Conservation (phyloP, 805 yeast genomes). For the Candida easanensis region DNA sequence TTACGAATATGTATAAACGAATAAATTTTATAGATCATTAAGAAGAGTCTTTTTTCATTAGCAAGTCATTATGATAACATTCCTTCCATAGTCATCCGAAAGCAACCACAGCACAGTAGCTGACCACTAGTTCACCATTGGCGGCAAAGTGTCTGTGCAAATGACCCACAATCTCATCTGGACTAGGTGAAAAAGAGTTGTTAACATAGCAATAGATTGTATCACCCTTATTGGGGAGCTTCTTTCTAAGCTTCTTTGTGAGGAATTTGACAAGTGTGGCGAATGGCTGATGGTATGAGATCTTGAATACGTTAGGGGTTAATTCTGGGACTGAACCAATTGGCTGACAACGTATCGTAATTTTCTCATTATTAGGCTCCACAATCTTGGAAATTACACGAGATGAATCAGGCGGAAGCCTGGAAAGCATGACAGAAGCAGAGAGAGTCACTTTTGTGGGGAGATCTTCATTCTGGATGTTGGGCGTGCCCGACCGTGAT, state of each 20-base stretch:
- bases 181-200: conserved; percentile 44
- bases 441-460: conserved; percentile 22
- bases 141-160: conserved; percentile 34
- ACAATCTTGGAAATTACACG: conserved; percentile 14
- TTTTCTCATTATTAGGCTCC: conserved; percentile 14
- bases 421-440: conserved; percentile 24
- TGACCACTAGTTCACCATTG: conserved; percentile 39
- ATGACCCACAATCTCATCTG: conserved; percentile 41
- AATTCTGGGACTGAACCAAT: conserved; percentile 56
- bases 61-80: background rate
- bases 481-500: conserved; percentile 1
- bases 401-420: conserved; percentile 20
- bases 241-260: conserved; percentile 35
- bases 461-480: conserved; percentile 22
- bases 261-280: conserved; percentile 45
- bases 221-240: conserved; percentile 15
- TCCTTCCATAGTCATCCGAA: conserved; percentile 37
- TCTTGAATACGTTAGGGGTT: conserved; percentile 48
- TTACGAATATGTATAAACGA: background rate
- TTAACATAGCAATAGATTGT: conserved; percentile 41
- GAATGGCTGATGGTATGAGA: conserved; percentile 45
- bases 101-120: conserved; percentile 46
- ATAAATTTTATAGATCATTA: background rate
- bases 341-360: conserved; percentile 54
- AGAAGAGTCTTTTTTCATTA: background rate